phyloP scores from a whole-genome alignment of 1,284 basidiomycete species.

The Fomitopsis betulina region DNA sequence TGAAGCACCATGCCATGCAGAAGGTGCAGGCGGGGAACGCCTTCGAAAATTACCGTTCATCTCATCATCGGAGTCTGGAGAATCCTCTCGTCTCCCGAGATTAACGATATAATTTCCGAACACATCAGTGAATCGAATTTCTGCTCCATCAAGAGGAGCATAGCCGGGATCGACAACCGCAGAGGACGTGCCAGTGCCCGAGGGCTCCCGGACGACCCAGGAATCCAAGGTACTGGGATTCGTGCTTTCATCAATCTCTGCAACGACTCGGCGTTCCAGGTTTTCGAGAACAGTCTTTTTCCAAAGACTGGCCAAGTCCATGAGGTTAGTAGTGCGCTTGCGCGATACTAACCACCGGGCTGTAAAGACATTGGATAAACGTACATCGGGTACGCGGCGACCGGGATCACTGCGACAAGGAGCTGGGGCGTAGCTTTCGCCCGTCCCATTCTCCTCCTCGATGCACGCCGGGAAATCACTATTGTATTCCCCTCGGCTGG shows the following conservation, averaged over 20 bases:
- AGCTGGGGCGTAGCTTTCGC: not conserved
- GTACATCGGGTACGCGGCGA: not conserved
- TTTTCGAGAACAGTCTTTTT: not conserved
- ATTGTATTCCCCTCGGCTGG: not conserved
- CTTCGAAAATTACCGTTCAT: too few species aligned
- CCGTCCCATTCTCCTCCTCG: not conserved
- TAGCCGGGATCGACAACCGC: too few species aligned
- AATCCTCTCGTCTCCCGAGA: too few species aligned
- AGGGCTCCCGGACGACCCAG: too few species aligned
- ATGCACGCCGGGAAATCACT: not conserved
- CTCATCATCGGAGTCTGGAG: too few species aligned
- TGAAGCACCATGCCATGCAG: too few species aligned
- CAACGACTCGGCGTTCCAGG: not conserved
- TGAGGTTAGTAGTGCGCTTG: not conserved
- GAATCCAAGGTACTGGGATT: too few species aligned
- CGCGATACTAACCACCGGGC: not conserved
- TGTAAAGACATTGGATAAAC: not conserved
- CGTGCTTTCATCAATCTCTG: not conserved
- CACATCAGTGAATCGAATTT: too few species aligned
- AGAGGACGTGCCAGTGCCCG: too few species aligned
- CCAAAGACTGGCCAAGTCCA: not conserved
- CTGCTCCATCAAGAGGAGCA: too few species aligned
- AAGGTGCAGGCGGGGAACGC: too few species aligned
- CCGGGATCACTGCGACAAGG: not conserved
- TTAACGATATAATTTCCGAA: too few species aligned